Evolutionary conservation across 495 filamentous ascomycete species (phyloP), one percentile per base, ranked within the genome.

Genomic region (Penicillium longicatenatum): DNA sequence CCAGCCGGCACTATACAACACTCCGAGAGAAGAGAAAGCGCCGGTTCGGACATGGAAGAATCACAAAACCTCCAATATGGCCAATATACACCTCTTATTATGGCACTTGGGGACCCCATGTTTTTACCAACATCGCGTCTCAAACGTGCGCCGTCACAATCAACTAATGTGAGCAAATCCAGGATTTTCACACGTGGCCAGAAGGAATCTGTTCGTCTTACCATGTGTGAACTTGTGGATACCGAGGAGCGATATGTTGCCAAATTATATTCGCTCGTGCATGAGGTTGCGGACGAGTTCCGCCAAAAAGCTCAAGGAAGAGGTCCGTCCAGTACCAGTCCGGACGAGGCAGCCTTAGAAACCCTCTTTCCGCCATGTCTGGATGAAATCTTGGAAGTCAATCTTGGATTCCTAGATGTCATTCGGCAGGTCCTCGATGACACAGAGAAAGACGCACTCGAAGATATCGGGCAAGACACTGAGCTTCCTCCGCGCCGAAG

Each of bases 211-310:
- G 71, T 98, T 54, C 86, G 92, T 50, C 85, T 90, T 59, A 92
- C 96, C 66, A 88, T 99, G 85, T 89, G 86, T 60, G 94, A 99
- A 69, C 67, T 98, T 55, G 82, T 96, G 24, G 91, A 96, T 63
- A 99, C 94, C 0, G 94, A 99, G 72, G 91, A 93, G 65, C 85
- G 90, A 64, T 99, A 97, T 72, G 91, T 98, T 31, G 76, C 80
- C 66, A 96, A 96, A 66, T 63, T 98, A 35, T 84, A 89, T 59
- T 87, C 92, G 45, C 77, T 98, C 46, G 86, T 95, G 43, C 85
- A 89, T 51, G 84, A 84, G 58, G 82, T 97, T 17, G 83, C 82
- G 20, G 82, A 84, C 50, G 89, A 93, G 50, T 92, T 89, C 65
- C 86, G 85, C 33, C 70, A 82, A 60, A 89, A 85, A 52, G 86